phyloP scores from a whole-genome alignment of 2,329 filamentous ascomycete species.

The Diaporthe sp. region DNA sequence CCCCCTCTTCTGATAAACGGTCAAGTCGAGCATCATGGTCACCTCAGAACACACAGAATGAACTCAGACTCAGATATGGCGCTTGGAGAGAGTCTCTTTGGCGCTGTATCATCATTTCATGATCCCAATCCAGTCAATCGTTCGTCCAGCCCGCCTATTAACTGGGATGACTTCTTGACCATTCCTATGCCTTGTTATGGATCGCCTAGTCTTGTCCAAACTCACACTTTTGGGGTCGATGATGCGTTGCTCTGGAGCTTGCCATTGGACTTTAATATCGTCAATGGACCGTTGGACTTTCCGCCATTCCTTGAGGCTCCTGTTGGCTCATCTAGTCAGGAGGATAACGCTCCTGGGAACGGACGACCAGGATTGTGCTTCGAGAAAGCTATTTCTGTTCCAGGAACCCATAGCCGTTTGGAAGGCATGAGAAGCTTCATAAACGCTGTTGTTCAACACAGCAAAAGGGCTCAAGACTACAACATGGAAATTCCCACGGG shows the following conservation, averaged over 20 bases:
- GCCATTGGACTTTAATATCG: neutral
- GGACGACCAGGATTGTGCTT: neutral
- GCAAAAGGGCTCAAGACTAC: neutral
- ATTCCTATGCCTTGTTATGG: accelerated
- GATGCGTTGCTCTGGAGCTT: neutral
- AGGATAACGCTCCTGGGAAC: neutral
- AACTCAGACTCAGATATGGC: accelerated
- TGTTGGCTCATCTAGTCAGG: no score
- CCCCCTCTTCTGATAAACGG: neutral
- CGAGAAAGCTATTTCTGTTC: no score
- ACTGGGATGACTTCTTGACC: neutral
- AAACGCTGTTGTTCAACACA: neutral
- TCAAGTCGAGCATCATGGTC: neutral
- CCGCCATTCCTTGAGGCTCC: no score
- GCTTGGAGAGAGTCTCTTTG: accelerated
- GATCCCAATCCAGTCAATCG: accelerated
- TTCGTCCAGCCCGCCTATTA: neutral
- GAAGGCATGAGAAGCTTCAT: neutral
- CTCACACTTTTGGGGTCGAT: neutral
- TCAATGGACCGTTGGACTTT: accelerated
- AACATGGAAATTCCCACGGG: accelerated
- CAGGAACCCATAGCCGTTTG: neutral
- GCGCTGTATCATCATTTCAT: no score
- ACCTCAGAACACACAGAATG: no score
- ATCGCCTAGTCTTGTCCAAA: neutral